Percentiles rank a stretch among this genome's conserved stretches.
Evolutionary conservation across 2,329 filamentous ascomycete genomes (phyloP).

Genomic region (Sclerotinia subarctica): DNA sequence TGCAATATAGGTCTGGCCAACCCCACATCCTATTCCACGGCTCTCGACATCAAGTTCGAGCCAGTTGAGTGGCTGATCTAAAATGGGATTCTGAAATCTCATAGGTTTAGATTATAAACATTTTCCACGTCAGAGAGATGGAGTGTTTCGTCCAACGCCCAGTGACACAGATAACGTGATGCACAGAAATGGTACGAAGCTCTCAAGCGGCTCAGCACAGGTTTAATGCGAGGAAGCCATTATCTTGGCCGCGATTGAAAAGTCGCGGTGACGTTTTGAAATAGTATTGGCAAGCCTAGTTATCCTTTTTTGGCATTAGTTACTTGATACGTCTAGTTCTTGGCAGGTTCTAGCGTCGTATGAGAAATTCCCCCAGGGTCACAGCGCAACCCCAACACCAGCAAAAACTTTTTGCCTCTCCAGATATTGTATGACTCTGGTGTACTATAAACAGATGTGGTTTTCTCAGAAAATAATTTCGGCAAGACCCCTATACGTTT

Average conservation of each 20-base stretch:
- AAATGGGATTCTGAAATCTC: neutral
- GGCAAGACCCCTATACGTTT: neutral
- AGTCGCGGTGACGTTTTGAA: conserved; percentile 13
- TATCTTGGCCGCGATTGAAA: conserved; percentile 9
- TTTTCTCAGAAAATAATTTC: neutral
- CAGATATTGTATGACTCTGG: neutral
- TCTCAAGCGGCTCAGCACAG: neutral
- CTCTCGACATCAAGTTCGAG: neutral
- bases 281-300: neutral
- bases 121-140: neutral
- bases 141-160: conserved; percentile 12
- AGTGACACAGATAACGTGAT: conserved; percentile 17
- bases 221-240: conserved; percentile 5
- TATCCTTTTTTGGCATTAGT: conserved; percentile 9
- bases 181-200: conserved; percentile 1
- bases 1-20: conserved; percentile 14
- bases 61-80: neutral
- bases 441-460: conserved; percentile 5
- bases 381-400: conserved; percentile 10
- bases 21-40: neutral
- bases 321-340: conserved; percentile 7
- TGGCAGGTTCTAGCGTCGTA: conserved; percentile 14
- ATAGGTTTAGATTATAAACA: neutral
- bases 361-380: conserved; percentile 2
- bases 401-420: conserved; percentile 4